These are phyloP conservation scores for Coemansia erecta DNA, from an alignment of 192 early-diverging fungal genomes.

Conservation along the genomic window DNA sequence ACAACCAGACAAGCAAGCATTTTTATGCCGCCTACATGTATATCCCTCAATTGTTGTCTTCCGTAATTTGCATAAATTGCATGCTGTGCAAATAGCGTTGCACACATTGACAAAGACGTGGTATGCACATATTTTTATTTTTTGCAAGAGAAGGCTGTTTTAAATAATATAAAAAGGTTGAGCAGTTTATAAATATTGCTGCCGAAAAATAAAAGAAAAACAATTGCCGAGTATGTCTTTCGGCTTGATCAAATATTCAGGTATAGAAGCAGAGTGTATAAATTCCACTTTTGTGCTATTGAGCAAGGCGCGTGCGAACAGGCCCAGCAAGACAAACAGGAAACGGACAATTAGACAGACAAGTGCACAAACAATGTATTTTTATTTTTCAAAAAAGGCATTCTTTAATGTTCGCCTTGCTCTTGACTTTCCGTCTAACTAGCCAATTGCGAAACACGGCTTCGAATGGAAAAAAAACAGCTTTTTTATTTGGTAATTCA, in stretches of 20 bases:
- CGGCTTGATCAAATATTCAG: too few species aligned
- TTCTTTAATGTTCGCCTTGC: too few species aligned
- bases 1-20: background rate
- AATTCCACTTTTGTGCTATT: background rate
- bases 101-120: background rate
- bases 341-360: too few species aligned
- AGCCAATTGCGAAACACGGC: too few species aligned
- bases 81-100: constrained; percentile 3
- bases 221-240: background rate
- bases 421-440: too few species aligned
- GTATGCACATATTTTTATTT: background rate
- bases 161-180: background rate
- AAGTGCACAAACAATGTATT: too few species aligned
- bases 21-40: too few species aligned
- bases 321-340: background rate
- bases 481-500: too few species aligned
- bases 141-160: background rate
- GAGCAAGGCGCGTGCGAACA: constrained; percentile 4
- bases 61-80: constrained; percentile 1
- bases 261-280: too few species aligned
- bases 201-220: background rate
- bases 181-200: too few species aligned
- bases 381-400: too few species aligned
- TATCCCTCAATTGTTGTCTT: background rate
- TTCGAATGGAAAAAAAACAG: too few species aligned